Evolutionary conservation across 163 green algal genomes (phyloP), one percentile per base, ranked within the genome.

Genomic region (Volvox carteri): DNA sequence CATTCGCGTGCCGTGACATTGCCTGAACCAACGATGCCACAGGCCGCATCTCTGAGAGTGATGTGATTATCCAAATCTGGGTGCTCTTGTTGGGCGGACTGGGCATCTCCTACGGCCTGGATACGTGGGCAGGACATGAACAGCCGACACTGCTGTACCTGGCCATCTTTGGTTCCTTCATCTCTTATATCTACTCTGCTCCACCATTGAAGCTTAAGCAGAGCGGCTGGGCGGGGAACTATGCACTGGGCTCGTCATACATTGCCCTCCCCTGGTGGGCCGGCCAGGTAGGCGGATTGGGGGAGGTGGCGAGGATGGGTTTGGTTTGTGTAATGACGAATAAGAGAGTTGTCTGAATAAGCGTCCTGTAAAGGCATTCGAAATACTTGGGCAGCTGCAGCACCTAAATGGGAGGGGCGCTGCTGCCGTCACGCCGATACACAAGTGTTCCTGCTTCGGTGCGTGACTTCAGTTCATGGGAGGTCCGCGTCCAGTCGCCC

Each of bases 181-280:
- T 99, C 89, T 98, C 96, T 21, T 99, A 99, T 95, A 99, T 99
- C 92, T 99, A 99, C 95, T 98, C 93, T 8, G 98, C 98, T 8
- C 98, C 98, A 12, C 98, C 98, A 8, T 93, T 99, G 60, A 99
- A 99, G 96, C 95, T 99, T 4, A 99, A 99, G 95, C 96, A 99
- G 94, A 97, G 93, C 68, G 98, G 97, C 33, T 99, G 98, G 98
- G 92, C 94, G 30, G 97, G 97, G 68, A 99, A 98, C 93, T 99
- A 99, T 85, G 98, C 98, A 0, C 94, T 99, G 42, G 98, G 97
- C 39, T 97, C 95, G 44, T 98, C 95, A 28, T 99, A 99, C 95
- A 99, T 99, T 86, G 96, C 97, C 0, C 96, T 99, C 74, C 98
- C 97, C 42, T 99, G 97, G 97, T 98, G 96, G 95, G 97, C 97